Base-by-base conservation (phyloP, 805 yeast species). In the Nakazawaea pomicola region DNA sequence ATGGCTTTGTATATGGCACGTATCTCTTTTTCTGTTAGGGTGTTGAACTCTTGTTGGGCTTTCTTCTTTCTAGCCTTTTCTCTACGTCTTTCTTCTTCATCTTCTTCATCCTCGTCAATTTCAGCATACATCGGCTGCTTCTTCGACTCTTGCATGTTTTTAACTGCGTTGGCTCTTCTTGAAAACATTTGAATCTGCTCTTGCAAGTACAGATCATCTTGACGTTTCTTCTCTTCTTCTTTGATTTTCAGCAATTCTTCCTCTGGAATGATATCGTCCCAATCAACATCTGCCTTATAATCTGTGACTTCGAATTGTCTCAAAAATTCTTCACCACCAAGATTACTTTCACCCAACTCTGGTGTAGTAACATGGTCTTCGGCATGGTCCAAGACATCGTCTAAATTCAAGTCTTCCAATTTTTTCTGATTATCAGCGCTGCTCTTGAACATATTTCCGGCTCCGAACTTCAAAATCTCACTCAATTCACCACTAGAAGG, bases 201-300 rank as follows among this genome's bases (percentile, higher is more conserved):
- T 55, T 88, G 80, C 43, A 93, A 72, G 55, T 78, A 90, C 49
- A 79, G 83, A 48, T 91, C 97, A 50, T 93, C 97, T 33, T 81
- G 75, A 38, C 84, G 74, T 58, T 80, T 83, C 69, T 83, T 81
- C 58, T 93, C 99, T 42, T 89, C 95, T 49, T 85, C 95, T 58
- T 93, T 93, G 52, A 93, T 71, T 58, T 84, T 87, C 46, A 79
- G 74, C 48, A 95, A 70, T 60, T 93, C 99, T 33, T 86, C 95
- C 49, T 87, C 90, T 0, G 99, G 99, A 54, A 93, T 93, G 52
- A 93, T 93, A 61, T 93, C 99, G 65, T 93, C 98, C 99, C 99
- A 93, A 49, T 89, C 95, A 46, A 91, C 89, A 60, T 91, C 96
- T 1, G 99, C 98, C 66, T 93, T 93, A 61, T 90, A 95, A 59